Conservation (phyloP, 305 asterid species). For the Fraxinus dipetala region DNA sequence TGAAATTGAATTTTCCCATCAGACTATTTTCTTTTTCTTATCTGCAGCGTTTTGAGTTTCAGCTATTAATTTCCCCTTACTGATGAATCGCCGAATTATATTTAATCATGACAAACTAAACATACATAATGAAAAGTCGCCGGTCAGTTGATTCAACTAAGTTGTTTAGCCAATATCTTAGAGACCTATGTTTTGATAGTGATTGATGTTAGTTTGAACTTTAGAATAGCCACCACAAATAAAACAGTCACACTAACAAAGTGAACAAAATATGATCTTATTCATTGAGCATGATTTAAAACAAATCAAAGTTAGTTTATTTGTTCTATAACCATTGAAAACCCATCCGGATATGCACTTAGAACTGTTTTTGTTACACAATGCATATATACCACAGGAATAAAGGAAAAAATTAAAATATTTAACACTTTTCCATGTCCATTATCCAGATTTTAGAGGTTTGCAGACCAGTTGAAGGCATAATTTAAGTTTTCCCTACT, state of each 20-base stretch:
- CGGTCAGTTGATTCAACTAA: slow-evolving; percentile 12
- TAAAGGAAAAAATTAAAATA: background rate
- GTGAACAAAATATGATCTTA: background rate
- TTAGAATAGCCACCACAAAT: background rate
- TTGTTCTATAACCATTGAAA: background rate
- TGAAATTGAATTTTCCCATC: slow-evolving; percentile 8
- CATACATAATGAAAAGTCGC: background rate
- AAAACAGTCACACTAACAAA: background rate
- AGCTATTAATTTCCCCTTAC: background rate
- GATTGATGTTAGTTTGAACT: background rate
- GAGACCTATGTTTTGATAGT: background rate
- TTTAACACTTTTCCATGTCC: background rate
- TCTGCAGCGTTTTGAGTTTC: background rate
- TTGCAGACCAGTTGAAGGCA: background rate
- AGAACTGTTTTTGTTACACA: background rate
- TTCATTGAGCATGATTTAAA: background rate
- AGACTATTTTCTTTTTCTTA: background rate
- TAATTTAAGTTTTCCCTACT: background rate
- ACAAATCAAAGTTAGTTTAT: background rate
- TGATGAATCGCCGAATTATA: slow-evolving; percentile 8
- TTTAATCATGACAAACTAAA: slow-evolving; percentile 4
- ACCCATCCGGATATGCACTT: background rate
- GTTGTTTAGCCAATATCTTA: slow-evolving; percentile 3
- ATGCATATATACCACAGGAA: background rate
- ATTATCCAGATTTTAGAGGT: background rate